Evolutionary conservation across 116 monocot species (phyloP), one percentile per base, ranked within the genome.

Genomic region (Cymodocea nodosa): DNA sequence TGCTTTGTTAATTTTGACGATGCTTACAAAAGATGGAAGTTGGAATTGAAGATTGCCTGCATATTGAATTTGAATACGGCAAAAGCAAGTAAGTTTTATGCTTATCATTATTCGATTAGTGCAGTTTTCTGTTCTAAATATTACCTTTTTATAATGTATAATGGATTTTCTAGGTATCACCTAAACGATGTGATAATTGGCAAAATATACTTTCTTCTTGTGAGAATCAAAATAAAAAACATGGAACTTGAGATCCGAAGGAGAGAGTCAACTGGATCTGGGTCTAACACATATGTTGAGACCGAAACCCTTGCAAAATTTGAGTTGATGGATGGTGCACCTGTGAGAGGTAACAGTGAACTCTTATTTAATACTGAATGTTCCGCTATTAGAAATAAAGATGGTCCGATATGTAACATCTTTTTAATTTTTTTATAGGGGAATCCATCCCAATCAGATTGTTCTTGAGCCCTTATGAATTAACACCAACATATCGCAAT

Each of bases 271-370:
- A 97, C 91, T 61, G 97, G 97, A 57, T 90, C 97, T 39, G 97
- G 97, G 20, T 72, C 97, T 55, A 97, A 83, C 70, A 90, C 91
- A 19, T 97, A 90, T 58, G 91, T 97, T 72, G 91, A 90, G 77
- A 97, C 97, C 52, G 91, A 97, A 78, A 97, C 97, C 5, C 85
- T 97, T 35, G 97, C 91, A 66, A 97, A 87, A 73, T 97, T 84
- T 81, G 97, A 97, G 64, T 64, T 97, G 76, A 97, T 97, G 97
- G 97, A 91, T 77, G 97, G 97, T 62, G 97, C 97, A 67, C 97
- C 91, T 70, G 97, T 90, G 15, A 78, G 97, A 90, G 97, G 97
- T 97, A 82, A 18, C 15, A n/a, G 17, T 62, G 36, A 51, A 23
- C 35, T n/a, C 12, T 34, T 20, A 11, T 59, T 59, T 24, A 7